phyloP scores from a whole-genome alignment of 2,329 filamentous ascomycete species.

The Proliferodiscus dingleyae region DNA sequence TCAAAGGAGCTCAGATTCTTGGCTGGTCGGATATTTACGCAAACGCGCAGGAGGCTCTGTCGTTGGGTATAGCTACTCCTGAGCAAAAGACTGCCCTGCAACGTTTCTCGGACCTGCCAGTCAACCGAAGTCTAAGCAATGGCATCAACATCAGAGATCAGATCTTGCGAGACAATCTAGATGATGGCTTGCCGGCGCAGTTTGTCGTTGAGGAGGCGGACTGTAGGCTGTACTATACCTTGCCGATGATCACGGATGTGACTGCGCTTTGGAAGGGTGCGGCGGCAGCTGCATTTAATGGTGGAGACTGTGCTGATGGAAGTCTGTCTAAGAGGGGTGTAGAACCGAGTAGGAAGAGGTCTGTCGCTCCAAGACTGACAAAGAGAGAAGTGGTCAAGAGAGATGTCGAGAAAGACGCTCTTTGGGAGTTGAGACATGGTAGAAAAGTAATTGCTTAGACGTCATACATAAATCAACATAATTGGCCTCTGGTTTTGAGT shows the following conservation, averaged over 20 bases:
- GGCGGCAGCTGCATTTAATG: constrained; percentile 37
- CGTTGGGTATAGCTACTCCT: constrained; percentile 1
- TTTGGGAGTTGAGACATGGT: neutral
- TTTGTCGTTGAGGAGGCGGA: constrained; percentile 57
- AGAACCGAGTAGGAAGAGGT: neutral
- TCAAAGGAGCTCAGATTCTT: constrained; percentile 48
- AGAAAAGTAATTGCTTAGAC: neutral
- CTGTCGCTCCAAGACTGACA: neutral
- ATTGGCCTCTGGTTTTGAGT: no score
- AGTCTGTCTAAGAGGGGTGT: constrained; percentile 16
- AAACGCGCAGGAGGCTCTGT: constrained; percentile 13
- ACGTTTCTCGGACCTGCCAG: constrained; percentile 15
- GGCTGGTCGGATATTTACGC: constrained; percentile 16
- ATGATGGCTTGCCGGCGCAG: constrained; percentile 45
- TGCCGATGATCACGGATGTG: constrained; percentile 46
- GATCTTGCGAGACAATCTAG: constrained; percentile 27
- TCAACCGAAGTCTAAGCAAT: constrained; percentile 26
- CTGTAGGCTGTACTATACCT: constrained; percentile 56
- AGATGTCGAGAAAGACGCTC: neutral
- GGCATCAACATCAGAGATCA: constrained; percentile 40
- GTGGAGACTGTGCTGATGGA: constrained; percentile 32
- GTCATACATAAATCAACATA: neutral
- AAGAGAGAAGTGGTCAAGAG: neutral
- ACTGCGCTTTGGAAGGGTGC: constrained; percentile 47
- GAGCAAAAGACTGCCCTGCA: constrained; percentile 18